Evolutionary conservation across 139 green algal genomes (phyloP), one percentile per base, ranked within the genome.

Genomic region (Chlamydomonas asymmetrica): DNA sequence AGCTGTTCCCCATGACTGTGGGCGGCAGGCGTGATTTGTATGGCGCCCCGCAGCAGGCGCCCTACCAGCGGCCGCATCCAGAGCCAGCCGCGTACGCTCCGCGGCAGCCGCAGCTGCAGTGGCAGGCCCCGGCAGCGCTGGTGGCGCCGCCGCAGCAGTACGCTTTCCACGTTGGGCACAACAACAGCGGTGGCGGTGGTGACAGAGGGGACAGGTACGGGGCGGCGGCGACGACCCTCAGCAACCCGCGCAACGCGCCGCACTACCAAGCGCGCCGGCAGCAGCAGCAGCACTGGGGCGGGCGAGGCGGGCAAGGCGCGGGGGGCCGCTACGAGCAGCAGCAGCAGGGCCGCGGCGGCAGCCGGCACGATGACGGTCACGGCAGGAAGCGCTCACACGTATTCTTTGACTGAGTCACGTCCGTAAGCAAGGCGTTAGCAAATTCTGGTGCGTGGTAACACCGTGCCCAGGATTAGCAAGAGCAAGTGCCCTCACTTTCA

Each of bases 301-400:
- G 70, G 68, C 9, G 70, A 5, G 22, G 56, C 22, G 22, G n/a
- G 23, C 52, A 7, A 35, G 27, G 57, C 29, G n/a, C 27, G 8
- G 39, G n/a, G 57, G 27, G 57, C 29, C 65, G 45, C 3, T 45
- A 61, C n/a, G 39, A 72, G 65, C 45, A 72, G 65, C 45, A 61
- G 45, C 45, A 43, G 29, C 45, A 43, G 5, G 8, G 6, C 20
- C 6, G 37, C 3, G 48, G 38, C n/a, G 39, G 39, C 40, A n/a
- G 63, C 7, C 20, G n/a, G 7, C n/a, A n/a, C 16, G 27, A 22
- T 22, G 60, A 35, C 60, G n/a, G 60, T n/a, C n/a, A n/a, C n/a
- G n/a, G n/a, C n/a, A n/a, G n/a, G n/a, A n/a, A n/a, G n/a, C n/a
- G n/a, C n/a, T n/a, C n/a, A n/a, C n/a, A n/a, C n/a, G n/a, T n/a